These are phyloP conservation scores for Populus hybrid DNA, from an alignment of 441 rosid genomes.

Conservation along the genomic window DNA sequence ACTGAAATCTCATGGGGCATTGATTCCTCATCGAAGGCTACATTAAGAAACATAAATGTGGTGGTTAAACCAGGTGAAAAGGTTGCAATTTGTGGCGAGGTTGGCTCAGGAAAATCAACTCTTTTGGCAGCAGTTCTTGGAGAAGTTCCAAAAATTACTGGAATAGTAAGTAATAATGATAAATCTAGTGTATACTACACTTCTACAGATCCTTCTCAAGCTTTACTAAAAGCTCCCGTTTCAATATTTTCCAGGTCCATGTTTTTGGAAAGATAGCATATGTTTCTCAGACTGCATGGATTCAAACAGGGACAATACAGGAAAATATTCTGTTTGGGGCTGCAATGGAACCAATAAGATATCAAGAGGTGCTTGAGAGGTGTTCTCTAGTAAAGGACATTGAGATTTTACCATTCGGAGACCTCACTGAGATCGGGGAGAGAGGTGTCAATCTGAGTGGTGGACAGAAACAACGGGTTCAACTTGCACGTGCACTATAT, in stretches of 20 bases:
- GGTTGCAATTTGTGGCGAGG: slow-evolving; percentile 53
- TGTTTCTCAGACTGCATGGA: slow-evolving; percentile 60
- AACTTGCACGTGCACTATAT: slow-evolving; percentile 57
- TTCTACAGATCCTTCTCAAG: neutral
- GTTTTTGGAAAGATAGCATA: slow-evolving; percentile 44
- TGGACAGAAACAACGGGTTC: slow-evolving; percentile 59
- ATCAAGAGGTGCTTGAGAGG: slow-evolving; percentile 31
- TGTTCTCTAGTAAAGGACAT: slow-evolving; percentile 44
- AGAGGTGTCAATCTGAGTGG: slow-evolving; percentile 55
- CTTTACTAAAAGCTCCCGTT: neutral
- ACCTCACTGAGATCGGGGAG: slow-evolving; percentile 53
- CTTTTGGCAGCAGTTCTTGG: slow-evolving; percentile 49
- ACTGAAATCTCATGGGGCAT: slow-evolving; percentile 43
- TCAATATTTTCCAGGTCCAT: slow-evolving; percentile 25
- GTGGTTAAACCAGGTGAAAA: slow-evolving; percentile 34
- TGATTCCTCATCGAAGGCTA: slow-evolving; percentile 23
- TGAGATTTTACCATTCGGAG: slow-evolving; percentile 41
- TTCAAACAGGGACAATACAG: slow-evolving; percentile 47
- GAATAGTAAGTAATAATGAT: slow-evolving; percentile 30
- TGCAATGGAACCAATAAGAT: slow-evolving; percentile 30
- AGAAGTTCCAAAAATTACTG: slow-evolving; percentile 42
- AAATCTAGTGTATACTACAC: neutral
- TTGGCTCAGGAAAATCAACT: slow-evolving; percentile 65
- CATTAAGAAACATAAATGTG: slow-evolving; percentile 35
- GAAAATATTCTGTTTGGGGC: slow-evolving; percentile 57